A percentile compares a stretch with the other conserved stretches of the same genome.
These are phyloP conservation scores for Metarhizium brunneum DNA, from an alignment of 2,329 filamentous ascomycete genomes.

Conservation along the genomic window DNA sequence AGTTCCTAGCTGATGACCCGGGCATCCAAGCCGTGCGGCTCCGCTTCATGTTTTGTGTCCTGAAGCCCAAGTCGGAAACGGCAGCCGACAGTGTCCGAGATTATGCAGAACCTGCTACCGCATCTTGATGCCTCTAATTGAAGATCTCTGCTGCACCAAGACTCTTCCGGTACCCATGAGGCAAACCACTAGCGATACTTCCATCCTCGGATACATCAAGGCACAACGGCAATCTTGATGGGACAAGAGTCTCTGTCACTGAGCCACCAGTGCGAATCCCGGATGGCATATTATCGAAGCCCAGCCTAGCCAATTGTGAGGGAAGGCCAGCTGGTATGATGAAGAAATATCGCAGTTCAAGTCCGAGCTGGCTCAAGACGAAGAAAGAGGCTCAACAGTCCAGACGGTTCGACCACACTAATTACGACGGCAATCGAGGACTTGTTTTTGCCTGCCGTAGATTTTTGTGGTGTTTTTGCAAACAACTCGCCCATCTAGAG, in stretches of 20 bases:
- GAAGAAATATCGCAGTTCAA: constrained; percentile 17
- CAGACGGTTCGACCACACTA: neutral
- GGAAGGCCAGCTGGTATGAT: constrained; percentile 18
- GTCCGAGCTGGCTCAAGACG: constrained; percentile 26
- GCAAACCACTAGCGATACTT: constrained; percentile 20
- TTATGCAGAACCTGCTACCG: constrained; percentile 11
- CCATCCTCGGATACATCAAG: constrained; percentile 27
- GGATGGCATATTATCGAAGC: constrained; percentile 9
- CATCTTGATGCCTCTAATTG: constrained; percentile 28
- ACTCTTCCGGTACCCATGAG: constrained; percentile 18
- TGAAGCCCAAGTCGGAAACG: constrained; percentile 12
- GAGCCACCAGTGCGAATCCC: neutral
- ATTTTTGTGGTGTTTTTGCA: constrained; percentile 18
- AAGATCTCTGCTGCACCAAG: constrained; percentile 20
- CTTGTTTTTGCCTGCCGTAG: constrained; percentile 13
- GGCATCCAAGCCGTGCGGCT: constrained; percentile 11
- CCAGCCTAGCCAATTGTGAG: constrained; percentile 8
- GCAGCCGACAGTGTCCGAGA: constrained; percentile 17
- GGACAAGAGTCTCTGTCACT: constrained; percentile 15
- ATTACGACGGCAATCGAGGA: neutral
- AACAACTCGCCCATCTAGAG: constrained; percentile 19
- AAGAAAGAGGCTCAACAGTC: neutral
- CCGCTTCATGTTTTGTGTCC: constrained; percentile 9
- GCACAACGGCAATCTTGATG: constrained; percentile 19
- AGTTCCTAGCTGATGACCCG: constrained; percentile 5